Conservation (phyloP, 257 asterid genomes). For the Salvia miltiorrhiza region DNA sequence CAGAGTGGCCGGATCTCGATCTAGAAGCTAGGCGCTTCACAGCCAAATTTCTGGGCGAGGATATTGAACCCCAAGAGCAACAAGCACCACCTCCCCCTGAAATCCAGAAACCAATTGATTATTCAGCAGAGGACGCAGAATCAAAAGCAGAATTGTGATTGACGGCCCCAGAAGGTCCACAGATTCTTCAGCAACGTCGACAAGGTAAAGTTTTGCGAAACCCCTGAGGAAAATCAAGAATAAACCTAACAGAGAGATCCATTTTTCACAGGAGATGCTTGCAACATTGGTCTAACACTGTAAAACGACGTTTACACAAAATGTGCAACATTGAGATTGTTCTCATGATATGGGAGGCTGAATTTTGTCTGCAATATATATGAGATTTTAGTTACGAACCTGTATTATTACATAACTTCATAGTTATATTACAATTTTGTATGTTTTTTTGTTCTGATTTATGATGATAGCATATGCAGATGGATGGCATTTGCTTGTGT, state of each 20-base stretch:
- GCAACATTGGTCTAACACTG: neutral
- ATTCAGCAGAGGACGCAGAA: constrained; percentile 51
- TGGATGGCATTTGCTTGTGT: neutral
- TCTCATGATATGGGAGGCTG: constrained; percentile 15
- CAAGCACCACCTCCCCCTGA: constrained; percentile 31
- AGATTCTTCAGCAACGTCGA: neutral
- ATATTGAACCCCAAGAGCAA: constrained; percentile 46
- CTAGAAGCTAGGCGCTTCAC: constrained; percentile 82
- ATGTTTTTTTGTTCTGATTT: neutral
- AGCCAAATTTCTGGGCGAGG: constrained; percentile 67
- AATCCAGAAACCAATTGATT: constrained; percentile 19
- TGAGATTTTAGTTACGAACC: neutral
- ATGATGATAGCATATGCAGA: neutral
- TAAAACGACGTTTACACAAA: neutral
- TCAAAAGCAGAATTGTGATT: constrained; percentile 74
- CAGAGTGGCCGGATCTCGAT: constrained; percentile 98
- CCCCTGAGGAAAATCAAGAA: neutral
- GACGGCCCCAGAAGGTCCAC: neutral
- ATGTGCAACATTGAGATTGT: neutral
- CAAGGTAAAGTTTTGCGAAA: neutral
- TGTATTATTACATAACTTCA: neutral
- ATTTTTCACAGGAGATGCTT: neutral
- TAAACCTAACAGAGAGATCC: neutral
- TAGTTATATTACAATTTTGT: neutral
- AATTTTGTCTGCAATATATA: constrained; percentile 19